These are phyloP conservation scores for Corchorus olitorius DNA, from an alignment of 345 rosid species.

Conservation along the genomic window DNA sequence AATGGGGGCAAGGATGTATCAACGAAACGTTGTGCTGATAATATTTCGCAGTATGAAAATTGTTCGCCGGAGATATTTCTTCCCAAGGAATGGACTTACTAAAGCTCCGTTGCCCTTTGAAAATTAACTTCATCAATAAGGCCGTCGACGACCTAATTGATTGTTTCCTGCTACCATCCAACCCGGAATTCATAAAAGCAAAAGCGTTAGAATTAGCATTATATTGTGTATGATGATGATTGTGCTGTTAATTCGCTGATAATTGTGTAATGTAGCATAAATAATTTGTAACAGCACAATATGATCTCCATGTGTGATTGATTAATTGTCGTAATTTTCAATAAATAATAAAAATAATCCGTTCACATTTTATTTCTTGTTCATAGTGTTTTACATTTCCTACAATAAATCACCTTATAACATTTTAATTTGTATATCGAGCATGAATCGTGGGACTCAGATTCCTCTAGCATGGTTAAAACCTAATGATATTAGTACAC, in stretches of 20 bases:
- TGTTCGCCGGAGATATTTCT: conserved; percentile 48
- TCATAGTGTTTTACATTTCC: too few relatives aligned
- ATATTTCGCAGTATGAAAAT: conserved; percentile 6
- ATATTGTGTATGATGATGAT: too few relatives aligned
- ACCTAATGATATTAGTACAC: too few relatives aligned
- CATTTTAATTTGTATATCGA: too few relatives aligned
- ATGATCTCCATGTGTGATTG: too few relatives aligned
- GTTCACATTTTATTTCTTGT: too few relatives aligned
- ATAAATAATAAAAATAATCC: background rate
- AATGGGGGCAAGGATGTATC: conserved; percentile 20
- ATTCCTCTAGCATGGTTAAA: too few relatives aligned
- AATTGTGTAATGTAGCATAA: background rate
- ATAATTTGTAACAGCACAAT: background rate
- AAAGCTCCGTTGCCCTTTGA: background rate
- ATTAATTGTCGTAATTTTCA: background rate
- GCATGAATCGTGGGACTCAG: too few relatives aligned
- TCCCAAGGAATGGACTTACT: conserved; percentile 61
- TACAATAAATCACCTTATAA: too few relatives aligned
- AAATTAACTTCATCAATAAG: background rate
- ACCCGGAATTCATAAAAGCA: background rate
- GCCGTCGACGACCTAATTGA: background rate
- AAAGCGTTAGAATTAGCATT: background rate
- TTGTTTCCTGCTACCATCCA: background rate
- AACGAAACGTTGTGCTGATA: conserved; percentile 12
- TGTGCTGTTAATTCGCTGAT: background rate